A percentile compares a stretch with the other conserved stretches of the same genome.
These are phyloP conservation scores for Boletus rubroflammeus DNA, from an alignment of 768 basidiomycete species.

Conservation along the genomic window DNA sequence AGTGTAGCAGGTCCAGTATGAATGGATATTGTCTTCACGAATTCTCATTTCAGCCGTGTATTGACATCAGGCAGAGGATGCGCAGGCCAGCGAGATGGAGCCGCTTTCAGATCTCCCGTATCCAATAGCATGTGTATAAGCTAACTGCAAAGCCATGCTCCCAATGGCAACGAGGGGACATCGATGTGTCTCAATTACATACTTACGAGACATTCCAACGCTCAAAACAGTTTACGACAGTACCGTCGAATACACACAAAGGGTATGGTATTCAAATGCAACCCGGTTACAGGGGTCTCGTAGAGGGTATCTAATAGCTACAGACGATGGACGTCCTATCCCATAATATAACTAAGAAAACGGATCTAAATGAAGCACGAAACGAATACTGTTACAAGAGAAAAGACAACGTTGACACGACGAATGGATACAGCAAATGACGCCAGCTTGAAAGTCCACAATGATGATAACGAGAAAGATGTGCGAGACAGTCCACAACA, in stretches of 20 bases:
- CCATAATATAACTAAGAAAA: not conserved
- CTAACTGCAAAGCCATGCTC: too few species aligned
- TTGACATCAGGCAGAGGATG: not conserved
- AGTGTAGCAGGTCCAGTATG: too few species aligned
- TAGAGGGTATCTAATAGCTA: not conserved
- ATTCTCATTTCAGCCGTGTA: not conserved
- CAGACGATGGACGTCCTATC: not conserved
- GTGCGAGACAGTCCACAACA: slow-evolving; percentile 6
- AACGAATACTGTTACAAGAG: not conserved
- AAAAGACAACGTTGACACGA: not conserved
- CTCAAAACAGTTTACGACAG: not conserved
- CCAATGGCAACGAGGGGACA: too few species aligned
- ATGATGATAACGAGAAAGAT: slow-evolving; percentile 3
- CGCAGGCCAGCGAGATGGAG: too few species aligned
- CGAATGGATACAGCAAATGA: slow-evolving; percentile 16
- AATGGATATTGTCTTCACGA: too few species aligned
- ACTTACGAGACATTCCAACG: too few species aligned
- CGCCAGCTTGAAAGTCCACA: slow-evolving; percentile 3
- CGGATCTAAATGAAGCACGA: not conserved
- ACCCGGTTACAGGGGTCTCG: too few species aligned
- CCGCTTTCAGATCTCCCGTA: too few species aligned
- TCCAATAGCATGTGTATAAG: too few species aligned
- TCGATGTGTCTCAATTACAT: too few species aligned
- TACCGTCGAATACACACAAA: not conserved
- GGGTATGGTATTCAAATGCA: not conserved